phyloP scores from a whole-genome alignment of 768 basidiomycete species.

The Ramaria sp. region DNA sequence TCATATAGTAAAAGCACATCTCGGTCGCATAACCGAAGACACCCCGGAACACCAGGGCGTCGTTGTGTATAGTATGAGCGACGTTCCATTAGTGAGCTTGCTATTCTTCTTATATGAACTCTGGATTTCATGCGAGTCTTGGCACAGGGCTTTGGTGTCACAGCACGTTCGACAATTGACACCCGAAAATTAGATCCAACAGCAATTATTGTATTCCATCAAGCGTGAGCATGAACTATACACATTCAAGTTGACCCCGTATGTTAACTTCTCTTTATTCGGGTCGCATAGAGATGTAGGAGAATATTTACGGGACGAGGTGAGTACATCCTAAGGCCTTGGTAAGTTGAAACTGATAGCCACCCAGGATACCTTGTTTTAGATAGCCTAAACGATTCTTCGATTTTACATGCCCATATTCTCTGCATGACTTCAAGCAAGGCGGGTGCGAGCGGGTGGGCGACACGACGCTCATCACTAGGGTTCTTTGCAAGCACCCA shows the following conservation, averaged over 20 bases:
- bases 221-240: conserved; percentile 53
- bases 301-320: conserved; percentile 96
- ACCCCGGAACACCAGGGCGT: conserved; percentile 99
- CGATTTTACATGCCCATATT: background rate
- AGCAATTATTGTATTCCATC: conserved; percentile 95
- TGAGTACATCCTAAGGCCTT: conserved; percentile 16
- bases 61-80: conserved; percentile 91
- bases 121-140: conserved; percentile 9
- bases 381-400: background rate
- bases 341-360: background rate
- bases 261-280: conserved; percentile 6
- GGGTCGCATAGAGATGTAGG: conserved; percentile 71
- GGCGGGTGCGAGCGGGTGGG: no score
- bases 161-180: conserved; percentile 89
- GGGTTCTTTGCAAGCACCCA: no score
- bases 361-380: background rate
- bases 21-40: conserved; percentile 98
- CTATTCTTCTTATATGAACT: background rate
- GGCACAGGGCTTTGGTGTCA: conserved; percentile 90
- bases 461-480: no score
- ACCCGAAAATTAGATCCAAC: conserved; percentile 97
- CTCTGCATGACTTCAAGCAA: background rate
- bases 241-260: background rate
- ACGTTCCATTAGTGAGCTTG: conserved; percentile 72
- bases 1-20: conserved; percentile 94